These are phyloP conservation scores for Suhomyces vadensis DNA, from an alignment of 805 yeast species.

Conservation along the genomic window DNA sequence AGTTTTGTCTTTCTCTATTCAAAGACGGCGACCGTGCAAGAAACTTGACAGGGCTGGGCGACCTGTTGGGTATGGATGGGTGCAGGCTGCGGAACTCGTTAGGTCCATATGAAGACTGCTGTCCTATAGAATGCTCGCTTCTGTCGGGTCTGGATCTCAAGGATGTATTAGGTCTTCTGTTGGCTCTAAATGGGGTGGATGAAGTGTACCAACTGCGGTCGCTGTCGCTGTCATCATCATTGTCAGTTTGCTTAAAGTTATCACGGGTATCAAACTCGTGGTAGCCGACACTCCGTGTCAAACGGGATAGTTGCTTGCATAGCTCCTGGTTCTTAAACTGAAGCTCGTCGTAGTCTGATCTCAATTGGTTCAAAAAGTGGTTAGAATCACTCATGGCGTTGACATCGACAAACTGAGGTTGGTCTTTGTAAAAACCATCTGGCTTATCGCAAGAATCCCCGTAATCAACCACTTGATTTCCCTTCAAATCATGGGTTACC, in stretches of 20 bases:
- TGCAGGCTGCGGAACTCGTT: background rate
- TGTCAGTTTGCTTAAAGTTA: constrained; percentile 6
- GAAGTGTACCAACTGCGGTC: constrained; percentile 12
- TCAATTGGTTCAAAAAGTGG: constrained; percentile 11
- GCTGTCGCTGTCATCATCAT: constrained; percentile 5
- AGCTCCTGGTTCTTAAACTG: constrained; percentile 11
- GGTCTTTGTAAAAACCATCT: constrained; percentile 8
- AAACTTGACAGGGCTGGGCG: constrained; percentile 7
- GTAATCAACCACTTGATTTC: constrained; percentile 28
- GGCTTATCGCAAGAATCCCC: constrained; percentile 9
- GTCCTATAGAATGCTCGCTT: too few species aligned
- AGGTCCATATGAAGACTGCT: too few species aligned
- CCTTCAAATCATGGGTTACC: constrained; percentile 51
- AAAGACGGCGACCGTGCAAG: background rate
- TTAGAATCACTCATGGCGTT: constrained; percentile 13
- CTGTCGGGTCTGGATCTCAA: background rate
- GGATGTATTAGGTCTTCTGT: background rate
- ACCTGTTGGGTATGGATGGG: constrained; percentile 3
- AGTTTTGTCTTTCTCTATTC: background rate
- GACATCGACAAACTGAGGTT: constrained; percentile 5
- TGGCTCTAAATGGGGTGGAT: constrained; percentile 11
- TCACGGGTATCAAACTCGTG: constrained; percentile 5
- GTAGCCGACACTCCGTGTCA: background rate
- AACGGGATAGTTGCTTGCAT: constrained; percentile 10
- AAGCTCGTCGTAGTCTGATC: constrained; percentile 14